Evolutionary conservation across 257 asterid genomes (phyloP), one percentile per base, ranked within the genome.

Genomic region (Eustoma russellianum): DNA sequence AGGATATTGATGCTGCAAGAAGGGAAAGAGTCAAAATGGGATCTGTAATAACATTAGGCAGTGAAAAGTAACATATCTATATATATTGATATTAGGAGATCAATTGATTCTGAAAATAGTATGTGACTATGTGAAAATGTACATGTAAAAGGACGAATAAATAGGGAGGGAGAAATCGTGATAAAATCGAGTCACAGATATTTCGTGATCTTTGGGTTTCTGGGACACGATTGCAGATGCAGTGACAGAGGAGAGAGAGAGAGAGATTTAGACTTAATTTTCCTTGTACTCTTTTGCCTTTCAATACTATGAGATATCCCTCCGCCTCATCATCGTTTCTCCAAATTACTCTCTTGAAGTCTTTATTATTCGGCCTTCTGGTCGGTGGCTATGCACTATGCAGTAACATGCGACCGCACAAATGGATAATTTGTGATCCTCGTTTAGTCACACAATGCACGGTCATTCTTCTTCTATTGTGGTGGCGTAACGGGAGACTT

Each of bases 171-270:
- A 58, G 53, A 56, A 50, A 66, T 70, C 68, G 48, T 47, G 57
- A 70, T 38, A 66, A 59, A 63, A 72, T 67, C 62, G 48, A 41
- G 48, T 63, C 70, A 67, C 68, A 63, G 68, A 67, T 67, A 67
- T 64, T 72, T 48, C 56, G 62, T 63, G 65, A 67, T 72, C 74
- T 46, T 67, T 72, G 44, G 74, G 74, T 58, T 61, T 55, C 46
- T 59, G 78, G 46, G 70, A 62, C 67, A 57, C 56, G 34, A 33
- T 62, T 55, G 53, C 64, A 70, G 70, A 35, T 48, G 54, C 57
- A 33, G 58, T 43, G 6, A 17, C 59, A 43, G 56, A 48, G 18
- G 47, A 53, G 7, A 41, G 35, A 40, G 47, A 53, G 7, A 41
- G 35, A 40, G 17, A 34, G 45, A 45, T 5, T 17, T 30, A 2